A percentile compares a stretch with the other conserved stretches of the same genome.
phyloP scores from a whole-genome alignment of 208 protist species.

The Wallacemonas sp. region DNA sequence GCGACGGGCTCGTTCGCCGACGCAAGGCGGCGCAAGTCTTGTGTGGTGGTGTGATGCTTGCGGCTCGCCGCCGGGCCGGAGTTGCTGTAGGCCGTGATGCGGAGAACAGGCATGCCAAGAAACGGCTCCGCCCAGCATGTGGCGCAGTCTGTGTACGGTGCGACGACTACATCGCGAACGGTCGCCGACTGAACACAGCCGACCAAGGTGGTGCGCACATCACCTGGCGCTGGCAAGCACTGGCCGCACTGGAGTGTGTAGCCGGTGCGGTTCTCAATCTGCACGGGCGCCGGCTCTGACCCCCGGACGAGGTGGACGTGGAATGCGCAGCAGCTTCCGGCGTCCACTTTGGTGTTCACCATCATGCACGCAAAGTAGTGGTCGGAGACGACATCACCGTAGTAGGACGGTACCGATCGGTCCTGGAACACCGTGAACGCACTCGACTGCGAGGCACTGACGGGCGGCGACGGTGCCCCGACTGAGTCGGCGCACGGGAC shows the following conservation, averaged over 20 bases:
- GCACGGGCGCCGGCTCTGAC: conserved; percentile 19
- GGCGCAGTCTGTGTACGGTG: conserved; percentile 28
- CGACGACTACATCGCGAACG: conserved; percentile 15
- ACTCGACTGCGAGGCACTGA: no score
- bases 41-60: conserved; percentile 4
- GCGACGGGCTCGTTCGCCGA: conserved; percentile 16
- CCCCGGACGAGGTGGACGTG: conserved; percentile 10
- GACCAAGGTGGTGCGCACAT: neutral
- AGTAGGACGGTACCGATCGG: neutral
- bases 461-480: no score
- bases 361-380: conserved; percentile 37
- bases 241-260: conserved; percentile 34
- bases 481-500: no score
- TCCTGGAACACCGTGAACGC: conserved; percentile 1
- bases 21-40: conserved; percentile 6
- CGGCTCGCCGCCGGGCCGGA: neutral
- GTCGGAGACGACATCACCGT: conserved; percentile 6
- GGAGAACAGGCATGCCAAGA: conserved; percentile 10
- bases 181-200: neutral
- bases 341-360: neutral
- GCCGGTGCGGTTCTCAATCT: conserved; percentile 55
- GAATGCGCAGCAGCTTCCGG: neutral
- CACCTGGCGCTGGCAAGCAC: conserved; percentile 5
- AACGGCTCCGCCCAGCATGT: conserved; percentile 25
- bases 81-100: conserved; percentile 16